phyloP scores from a whole-genome alignment of 2,329 filamentous ascomycete species.

The Aspergillus pseudoterreus region DNA sequence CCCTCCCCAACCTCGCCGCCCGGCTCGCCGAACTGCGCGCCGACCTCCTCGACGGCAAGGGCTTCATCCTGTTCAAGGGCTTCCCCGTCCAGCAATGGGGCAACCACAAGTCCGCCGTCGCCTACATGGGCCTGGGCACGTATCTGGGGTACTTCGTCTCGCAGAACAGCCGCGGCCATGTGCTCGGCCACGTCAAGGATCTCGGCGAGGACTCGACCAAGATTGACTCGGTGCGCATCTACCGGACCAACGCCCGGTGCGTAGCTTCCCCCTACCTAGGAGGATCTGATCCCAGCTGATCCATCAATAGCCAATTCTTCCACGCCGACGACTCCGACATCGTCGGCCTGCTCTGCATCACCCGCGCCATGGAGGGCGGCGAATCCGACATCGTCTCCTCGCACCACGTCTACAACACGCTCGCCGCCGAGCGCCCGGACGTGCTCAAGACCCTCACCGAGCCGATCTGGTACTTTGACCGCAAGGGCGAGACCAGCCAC shows the following conservation, averaged over 20 bases:
- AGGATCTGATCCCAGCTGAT: too few relatives aligned
- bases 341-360: conserved; percentile 77
- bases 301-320: conserved; percentile 64
- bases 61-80: conserved; percentile 85
- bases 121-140: conserved; percentile 85
- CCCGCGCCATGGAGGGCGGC: conserved; percentile 74
- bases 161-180: conserved; percentile 80
- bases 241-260: conserved; percentile 73
- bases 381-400: conserved; percentile 77
- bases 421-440: conserved; percentile 72
- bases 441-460: conserved; percentile 70
- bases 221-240: conserved; percentile 85
- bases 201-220: conserved; percentile 75
- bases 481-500: conserved; percentile 74
- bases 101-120: conserved; percentile 73
- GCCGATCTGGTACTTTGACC: conserved; percentile 88
- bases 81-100: conserved; percentile 76
- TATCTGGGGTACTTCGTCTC: conserved; percentile 85
- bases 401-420: conserved; percentile 76
- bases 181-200: conserved; percentile 86
- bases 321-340: conserved; percentile 80
- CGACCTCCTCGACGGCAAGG: conserved; percentile 77
- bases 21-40: conserved; percentile 56
- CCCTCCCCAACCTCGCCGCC: conserved; percentile 53
- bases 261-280: conserved; percentile 3